Evolutionary conservation across 192 early-diverging fungal genomes (phyloP), one percentile per base, ranked within the genome.

Genomic region (Chytriomyces hyalinus): DNA sequence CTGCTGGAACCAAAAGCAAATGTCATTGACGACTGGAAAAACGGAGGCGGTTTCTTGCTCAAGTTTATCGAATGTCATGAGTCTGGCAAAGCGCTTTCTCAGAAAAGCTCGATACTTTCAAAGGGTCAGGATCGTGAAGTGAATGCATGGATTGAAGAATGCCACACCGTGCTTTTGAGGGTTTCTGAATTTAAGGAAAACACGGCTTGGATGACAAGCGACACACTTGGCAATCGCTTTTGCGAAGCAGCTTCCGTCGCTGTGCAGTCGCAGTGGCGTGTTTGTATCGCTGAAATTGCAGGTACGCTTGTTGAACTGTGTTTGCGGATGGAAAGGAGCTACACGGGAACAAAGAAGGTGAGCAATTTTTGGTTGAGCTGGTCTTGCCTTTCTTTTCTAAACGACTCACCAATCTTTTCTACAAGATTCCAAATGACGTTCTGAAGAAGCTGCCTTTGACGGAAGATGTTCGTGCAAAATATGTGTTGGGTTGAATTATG

Each of bases 11-110:
- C 22, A 71, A 22, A 74, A 79, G 20, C 72, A 49, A n/a, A 24
- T 77, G 2, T 47, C 53, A 59, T 82, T 49, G 76, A 75, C 6
- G 50, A 65, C 71, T 85, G 80, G 84, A 65, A 43, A 9, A 10
- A 46, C 45, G 81, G 84, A 22, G 84, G 81, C 8, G 78, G 80
- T n/a, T 71, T 85, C 26, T 43, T 82, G n/a, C 59, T 83, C 17
- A 63, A 51, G 44, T 82, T 70, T 49, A 68, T 84, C 46, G 17
- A 17, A 13, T n/a, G 6, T 17, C 10, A 10, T 6, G 8, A 67
- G 45, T 11, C 10, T 46, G 43, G 65, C 36, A 22, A 13, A 13
- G 6, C 24, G 2, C 15, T 67, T 13, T 46, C 15, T 9, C 65
- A 36, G 2, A 67, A 67, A 47, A 46, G 8, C 15, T 46, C 11